Percentiles rank a stretch among this genome's conserved stretches.
These are phyloP conservation scores for Rutstroemia sydowiana DNA, from an alignment of 2,329 filamentous ascomycete species.

Conservation along the genomic window DNA sequence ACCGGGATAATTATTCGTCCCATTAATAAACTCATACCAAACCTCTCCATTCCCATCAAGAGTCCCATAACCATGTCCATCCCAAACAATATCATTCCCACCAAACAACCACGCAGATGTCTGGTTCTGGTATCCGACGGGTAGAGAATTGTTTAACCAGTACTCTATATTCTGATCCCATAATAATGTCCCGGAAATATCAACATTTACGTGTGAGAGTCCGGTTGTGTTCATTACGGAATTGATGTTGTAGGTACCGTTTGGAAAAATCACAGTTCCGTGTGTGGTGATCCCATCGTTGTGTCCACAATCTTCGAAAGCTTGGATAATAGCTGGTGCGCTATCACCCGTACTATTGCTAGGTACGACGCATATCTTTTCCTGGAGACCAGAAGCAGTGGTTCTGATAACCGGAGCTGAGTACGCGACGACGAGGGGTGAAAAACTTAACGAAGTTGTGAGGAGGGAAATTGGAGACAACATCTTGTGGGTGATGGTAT, in stretches of 20 bases:
- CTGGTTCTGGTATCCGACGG: conserved; percentile 48
- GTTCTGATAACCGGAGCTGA: not conserved
- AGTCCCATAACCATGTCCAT: conserved; percentile 44
- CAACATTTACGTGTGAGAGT: conserved; percentile 37
- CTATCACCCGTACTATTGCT: conserved; percentile 20
- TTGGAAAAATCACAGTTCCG: conserved; percentile 35
- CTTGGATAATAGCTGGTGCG: conserved; percentile 35
- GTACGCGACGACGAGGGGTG: not conserved
- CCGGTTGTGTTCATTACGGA: conserved; percentile 38
- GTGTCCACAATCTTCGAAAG: conserved; percentile 35
- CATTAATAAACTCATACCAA: conserved; percentile 47
- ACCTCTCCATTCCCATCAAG: conserved; percentile 53
- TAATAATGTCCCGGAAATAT: conserved; percentile 48
- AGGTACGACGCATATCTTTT: conserved; percentile 14
- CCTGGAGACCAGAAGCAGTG: no score
- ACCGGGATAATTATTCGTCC: conserved; percentile 38
- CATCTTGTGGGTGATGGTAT: not conserved
- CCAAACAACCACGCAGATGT: conserved; percentile 48
- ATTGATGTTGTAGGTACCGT: conserved; percentile 38
- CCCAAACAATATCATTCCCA: conserved; percentile 42
- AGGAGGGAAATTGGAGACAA: not conserved
- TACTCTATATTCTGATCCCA: conserved; percentile 3
- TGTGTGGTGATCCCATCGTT: conserved; percentile 16
- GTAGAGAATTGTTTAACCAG: conserved; percentile 34
- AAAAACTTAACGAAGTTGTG: not conserved